These are phyloP conservation scores for Cymbidium sinense DNA, from an alignment of 106 monocot species.

Conservation along the genomic window DNA sequence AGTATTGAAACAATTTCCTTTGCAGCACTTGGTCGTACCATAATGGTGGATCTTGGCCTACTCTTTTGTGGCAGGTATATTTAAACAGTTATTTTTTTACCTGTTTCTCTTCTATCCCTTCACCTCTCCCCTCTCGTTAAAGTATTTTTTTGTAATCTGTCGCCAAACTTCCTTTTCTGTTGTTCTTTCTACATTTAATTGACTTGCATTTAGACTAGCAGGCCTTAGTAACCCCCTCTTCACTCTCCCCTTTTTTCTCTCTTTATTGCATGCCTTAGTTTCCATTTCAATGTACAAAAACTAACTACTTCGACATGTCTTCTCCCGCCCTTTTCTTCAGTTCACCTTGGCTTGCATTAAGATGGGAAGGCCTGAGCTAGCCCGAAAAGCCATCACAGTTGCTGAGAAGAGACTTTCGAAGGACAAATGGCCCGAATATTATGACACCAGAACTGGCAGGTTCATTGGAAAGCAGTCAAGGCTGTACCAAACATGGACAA, in stretches of 20 bases:
- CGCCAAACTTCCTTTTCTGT: too few species aligned
- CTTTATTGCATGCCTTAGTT: too few species aligned
- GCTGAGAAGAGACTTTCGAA: constrained; percentile 69
- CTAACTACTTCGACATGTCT: not conserved
- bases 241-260: too few species aligned
- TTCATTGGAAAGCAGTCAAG: constrained; percentile 87
- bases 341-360: constrained; percentile 95
- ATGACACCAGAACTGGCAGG: constrained; percentile 69
- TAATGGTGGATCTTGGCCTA: constrained; percentile 97
- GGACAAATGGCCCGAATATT: constrained; percentile 96
- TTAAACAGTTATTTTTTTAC: not conserved
- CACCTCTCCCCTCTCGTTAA: too few species aligned
- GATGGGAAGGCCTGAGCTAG: constrained; percentile 85
- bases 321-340: constrained; percentile 24
- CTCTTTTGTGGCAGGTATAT: constrained; percentile 90
- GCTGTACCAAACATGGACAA: constrained; percentile 89
- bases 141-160: too few species aligned
- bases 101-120: too few species aligned
- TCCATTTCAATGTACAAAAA: too few species aligned
- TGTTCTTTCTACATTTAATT: too few species aligned
- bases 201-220: too few species aligned
- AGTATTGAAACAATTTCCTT: not conserved
- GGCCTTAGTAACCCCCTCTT: too few species aligned
- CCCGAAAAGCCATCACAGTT: constrained; percentile 52
- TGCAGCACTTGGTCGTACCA: constrained; percentile 96